Percentiles rank a stretch among this genome's conserved stretches.
These are phyloP conservation scores for Clavispora carvajalis DNA, from an alignment of 805 yeast species.

Conservation along the genomic window DNA sequence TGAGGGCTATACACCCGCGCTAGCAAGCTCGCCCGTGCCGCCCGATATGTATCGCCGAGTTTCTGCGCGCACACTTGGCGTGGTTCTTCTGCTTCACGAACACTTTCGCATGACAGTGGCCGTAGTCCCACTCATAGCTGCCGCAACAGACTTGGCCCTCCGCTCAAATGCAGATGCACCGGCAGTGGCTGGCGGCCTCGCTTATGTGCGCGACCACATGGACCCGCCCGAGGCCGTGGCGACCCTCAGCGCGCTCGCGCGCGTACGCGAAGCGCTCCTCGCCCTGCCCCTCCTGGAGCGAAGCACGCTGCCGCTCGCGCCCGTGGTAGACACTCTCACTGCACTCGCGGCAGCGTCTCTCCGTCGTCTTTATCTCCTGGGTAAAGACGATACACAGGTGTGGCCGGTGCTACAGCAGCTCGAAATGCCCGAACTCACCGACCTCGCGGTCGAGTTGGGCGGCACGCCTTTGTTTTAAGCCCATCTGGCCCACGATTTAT, in stretches of 20 bases:
- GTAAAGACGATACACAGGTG: constrained; percentile 4
- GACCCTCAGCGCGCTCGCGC: constrained; percentile 5
- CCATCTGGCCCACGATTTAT: no score
- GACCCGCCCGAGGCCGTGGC: constrained; percentile 5
- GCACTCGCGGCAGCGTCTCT: constrained; percentile 3
- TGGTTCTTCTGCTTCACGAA: constrained; percentile 2
- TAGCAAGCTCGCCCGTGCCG: constrained; percentile 1
- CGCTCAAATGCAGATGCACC: neutral
- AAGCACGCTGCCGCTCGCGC: constrained; percentile 2
- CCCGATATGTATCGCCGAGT: neutral
- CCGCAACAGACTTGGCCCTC: constrained; percentile 1
- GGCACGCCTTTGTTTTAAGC: constrained; percentile 6
- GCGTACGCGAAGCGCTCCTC: constrained; percentile 5
- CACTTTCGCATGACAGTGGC: constrained; percentile 3
- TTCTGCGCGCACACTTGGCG: constrained; percentile 1
- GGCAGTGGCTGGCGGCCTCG: neutral
- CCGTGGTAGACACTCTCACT: constrained; percentile 2
- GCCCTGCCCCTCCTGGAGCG: constrained; percentile 5
- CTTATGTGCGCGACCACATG: constrained; percentile 1
- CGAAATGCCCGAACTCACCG: constrained; percentile 13
- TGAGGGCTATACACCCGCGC: neutral
- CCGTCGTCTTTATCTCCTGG: constrained; percentile 2
- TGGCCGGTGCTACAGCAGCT: constrained; percentile 11
- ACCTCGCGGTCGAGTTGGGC: constrained; percentile 11
- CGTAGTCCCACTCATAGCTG: constrained; percentile 4